A percentile compares a stretch with the other conserved stretches of the same genome.
These are phyloP conservation scores for Cystoisospora suis DNA, from an alignment of 169 alveolate genomes.

Conservation along the genomic window DNA sequence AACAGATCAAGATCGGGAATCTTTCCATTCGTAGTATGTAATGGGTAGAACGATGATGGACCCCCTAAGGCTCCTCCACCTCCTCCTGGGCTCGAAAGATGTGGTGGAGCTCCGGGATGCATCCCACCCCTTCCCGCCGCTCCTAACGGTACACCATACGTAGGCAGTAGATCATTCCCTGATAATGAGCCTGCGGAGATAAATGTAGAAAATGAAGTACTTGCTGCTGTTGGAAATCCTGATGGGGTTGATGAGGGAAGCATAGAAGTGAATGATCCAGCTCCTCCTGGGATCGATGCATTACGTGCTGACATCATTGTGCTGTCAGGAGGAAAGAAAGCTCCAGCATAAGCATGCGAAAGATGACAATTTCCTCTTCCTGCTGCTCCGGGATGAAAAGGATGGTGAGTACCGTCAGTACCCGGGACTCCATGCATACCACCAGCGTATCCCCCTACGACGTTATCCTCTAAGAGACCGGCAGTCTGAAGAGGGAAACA, in stretches of 20 bases:
- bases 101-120: neutral
- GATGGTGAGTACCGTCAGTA: too few relatives aligned
- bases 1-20: too few relatives aligned
- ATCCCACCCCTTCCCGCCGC: neutral
- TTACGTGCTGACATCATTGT: neutral
- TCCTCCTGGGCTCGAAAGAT: neutral
- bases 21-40: too few relatives aligned
- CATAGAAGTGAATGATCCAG: neutral
- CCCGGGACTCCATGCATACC: too few relatives aligned
- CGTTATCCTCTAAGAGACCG: too few relatives aligned
- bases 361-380: neutral
- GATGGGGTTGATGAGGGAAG: neutral
- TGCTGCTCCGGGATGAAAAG: neutral
- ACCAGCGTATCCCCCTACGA: too few relatives aligned
- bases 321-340: neutral
- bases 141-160: neutral
- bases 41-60: too few relatives aligned
- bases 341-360: neutral
- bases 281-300: neutral
- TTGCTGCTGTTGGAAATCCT: neutral
- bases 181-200: neutral
- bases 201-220: neutral
- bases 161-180: neutral
- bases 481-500: too few relatives aligned
- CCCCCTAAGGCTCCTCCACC: too few relatives aligned